phyloP scores from a whole-genome alignment of 352 stramenopile species.

The Globisporangium acanthophoron region DNA sequence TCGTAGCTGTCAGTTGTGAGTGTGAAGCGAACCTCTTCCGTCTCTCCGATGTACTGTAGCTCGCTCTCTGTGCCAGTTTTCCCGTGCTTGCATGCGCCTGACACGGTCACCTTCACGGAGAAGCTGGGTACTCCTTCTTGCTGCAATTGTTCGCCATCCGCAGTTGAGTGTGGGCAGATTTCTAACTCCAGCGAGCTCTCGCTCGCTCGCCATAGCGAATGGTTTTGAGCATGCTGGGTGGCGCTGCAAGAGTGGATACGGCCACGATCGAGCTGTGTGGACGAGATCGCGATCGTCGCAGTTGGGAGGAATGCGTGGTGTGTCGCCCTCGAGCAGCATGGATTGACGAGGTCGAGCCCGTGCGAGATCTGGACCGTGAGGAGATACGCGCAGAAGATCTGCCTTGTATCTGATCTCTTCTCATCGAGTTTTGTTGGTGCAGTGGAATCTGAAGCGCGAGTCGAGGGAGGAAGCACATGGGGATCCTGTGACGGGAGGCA shows the following conservation, averaged over 20 bases:
- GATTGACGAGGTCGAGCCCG: slow-evolving; percentile 10
- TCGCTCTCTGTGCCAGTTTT: not conserved
- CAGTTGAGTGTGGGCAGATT: not conserved
- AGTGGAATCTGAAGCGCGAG: too few species aligned
- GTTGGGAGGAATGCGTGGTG: slow-evolving; percentile 9
- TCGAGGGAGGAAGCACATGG: not conserved
- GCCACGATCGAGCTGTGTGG: not conserved
- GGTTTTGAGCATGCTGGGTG: slow-evolving; percentile 24
- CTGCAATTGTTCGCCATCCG: not conserved
- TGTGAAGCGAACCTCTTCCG: slow-evolving; percentile 19
- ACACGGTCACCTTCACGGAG: slow-evolving; percentile 1
- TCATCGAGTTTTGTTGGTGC: not conserved
- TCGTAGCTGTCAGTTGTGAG: slow-evolving; percentile 19
- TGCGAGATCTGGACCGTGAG: slow-evolving; percentile 10
- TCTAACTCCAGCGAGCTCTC: slow-evolving; percentile 16
- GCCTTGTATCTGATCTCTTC: not conserved
- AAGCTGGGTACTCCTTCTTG: slow-evolving; percentile 3
- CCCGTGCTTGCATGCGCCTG: not conserved
- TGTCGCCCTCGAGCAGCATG: not conserved
- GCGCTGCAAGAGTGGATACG: slow-evolving; percentile 13
- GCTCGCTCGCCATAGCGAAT: slow-evolving; percentile 26
- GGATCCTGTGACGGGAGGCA: not conserved
- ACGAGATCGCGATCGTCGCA: slow-evolving; percentile 2
- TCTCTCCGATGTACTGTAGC: slow-evolving; percentile 19
- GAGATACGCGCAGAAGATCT: not conserved